Base-by-base conservation (phyloP, 305 asterid species). In the Fraxinus angustifolia region DNA sequence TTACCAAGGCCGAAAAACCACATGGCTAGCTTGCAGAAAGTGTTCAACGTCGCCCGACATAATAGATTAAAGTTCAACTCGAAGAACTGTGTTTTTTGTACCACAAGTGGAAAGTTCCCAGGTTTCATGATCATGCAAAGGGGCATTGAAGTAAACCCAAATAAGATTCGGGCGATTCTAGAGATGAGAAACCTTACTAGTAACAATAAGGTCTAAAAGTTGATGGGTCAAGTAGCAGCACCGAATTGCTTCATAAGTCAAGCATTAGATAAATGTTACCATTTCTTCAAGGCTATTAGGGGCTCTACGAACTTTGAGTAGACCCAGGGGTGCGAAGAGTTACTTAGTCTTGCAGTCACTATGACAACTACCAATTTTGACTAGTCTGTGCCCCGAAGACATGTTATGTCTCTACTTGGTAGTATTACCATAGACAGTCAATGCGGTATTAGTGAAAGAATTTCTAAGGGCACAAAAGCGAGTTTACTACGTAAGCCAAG, bases 211-310 rank as follows among this genome's bases (percentile, higher is more conserved):
- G 53, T 2, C 53, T n/a, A 42, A 11, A 42, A 1, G 53, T 11
- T 0, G 0, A 42, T 4, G n/a, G 0, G 4, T 11, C 1, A 0
- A 0, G n/a, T 12, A 3, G 4, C 16, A 2, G 4, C 4, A 2
- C 3, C 11, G 4, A 42, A 42, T 11, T 4, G 4, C 50, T 42
- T 42, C 50, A 42, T 42, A 0, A 42, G 50, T 42, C 4, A 16
- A 42, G 50, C 0, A 42, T 4, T 2, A 42, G 16, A 11, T 42
- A 42, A 42, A 42, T 42, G 50, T 11, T 42, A 42, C 1, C 16
- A 42, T 42, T 42, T 42, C 16, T 42, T 42, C 4, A 42, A 42
- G 16, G 50, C 4, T 3, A 42, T 42, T 42, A 3, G 4, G 16
- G 16, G 4, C 4, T 42, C 48, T 40, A 38, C 14, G 14, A 8